Conservation (phyloP, 139 green algal genomes). For the Asterochloris sp. region DNA sequence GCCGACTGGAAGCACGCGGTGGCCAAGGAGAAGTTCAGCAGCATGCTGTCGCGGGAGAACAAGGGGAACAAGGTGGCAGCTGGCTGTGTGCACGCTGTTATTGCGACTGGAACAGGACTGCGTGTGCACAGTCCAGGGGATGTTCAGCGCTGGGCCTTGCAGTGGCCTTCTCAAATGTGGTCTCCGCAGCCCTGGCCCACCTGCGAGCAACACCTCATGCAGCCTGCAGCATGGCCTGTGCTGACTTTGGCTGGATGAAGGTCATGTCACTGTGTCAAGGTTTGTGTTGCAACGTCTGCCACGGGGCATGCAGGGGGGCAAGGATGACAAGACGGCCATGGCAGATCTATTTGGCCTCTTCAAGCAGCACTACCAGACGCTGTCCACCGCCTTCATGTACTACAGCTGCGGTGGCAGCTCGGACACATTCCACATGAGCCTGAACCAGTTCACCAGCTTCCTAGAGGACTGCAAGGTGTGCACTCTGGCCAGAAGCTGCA, state of each 20-base stretch:
- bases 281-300: neutral
- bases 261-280: neutral
- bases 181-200: too few relatives aligned
- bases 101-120: too few relatives aligned
- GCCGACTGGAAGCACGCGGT: constrained; percentile 57
- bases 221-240: neutral
- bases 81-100: too few relatives aligned
- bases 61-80: constrained; percentile 45
- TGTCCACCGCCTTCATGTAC: constrained; percentile 55
- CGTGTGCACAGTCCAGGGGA: too few relatives aligned
- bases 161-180: neutral
- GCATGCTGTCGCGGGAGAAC: constrained; percentile 61
- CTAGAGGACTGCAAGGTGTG: constrained; percentile 54
- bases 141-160: neutral
- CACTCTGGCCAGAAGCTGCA: neutral
- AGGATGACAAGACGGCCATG: constrained; percentile 56
- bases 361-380: constrained; percentile 44
- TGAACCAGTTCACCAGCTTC: constrained; percentile 54
- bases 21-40: constrained; percentile 73
- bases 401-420: constrained; percentile 52
- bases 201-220: neutral
- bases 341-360: constrained; percentile 56
- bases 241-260: neutral
- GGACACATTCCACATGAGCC: constrained; percentile 69
- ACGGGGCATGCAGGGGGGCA: constrained; percentile 5